Conservation (phyloP, 2,329 filamentous ascomycete genomes). For the Colletotrichum eremochloae region DNA sequence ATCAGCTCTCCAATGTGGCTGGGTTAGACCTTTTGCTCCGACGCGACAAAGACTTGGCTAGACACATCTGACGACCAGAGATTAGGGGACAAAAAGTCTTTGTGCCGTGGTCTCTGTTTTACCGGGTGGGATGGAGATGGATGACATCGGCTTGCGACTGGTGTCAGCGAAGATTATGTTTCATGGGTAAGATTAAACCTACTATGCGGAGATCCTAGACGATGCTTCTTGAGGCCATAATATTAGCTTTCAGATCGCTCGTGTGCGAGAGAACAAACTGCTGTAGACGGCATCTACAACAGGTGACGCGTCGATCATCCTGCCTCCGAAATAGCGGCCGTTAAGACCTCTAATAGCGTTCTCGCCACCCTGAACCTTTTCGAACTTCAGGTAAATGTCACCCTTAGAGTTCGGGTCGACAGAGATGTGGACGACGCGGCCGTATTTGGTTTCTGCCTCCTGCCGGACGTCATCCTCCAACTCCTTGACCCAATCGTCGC, state of each 20-base stretch:
- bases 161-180: conserved; percentile 6
- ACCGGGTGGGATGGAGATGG: background rate
- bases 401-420: conserved; percentile 93
- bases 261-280: conserved; percentile 91
- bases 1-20: conserved; percentile 27
- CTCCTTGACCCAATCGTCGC: conserved; percentile 90
- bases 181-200: background rate
- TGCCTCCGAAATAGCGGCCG: conserved; percentile 93
- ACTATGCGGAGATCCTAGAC: conserved; percentile 61
- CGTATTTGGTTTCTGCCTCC: conserved; percentile 96
- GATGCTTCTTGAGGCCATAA: conserved; percentile 56
- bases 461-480: conserved; percentile 92
- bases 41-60: conserved; percentile 17
- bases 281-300: conserved; percentile 99
- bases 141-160: background rate
- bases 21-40: conserved; percentile 38
- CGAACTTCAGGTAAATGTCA: conserved; percentile 99
- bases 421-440: conserved; percentile 96
- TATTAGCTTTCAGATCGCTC: conserved; percentile 80
- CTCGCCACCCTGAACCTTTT: conserved; percentile 92
- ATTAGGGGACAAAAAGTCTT: background rate
- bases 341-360: conserved; percentile 99
- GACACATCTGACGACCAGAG: conserved; percentile 1
- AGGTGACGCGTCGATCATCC: conserved; percentile 92
- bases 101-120: background rate